These are phyloP conservation scores for Pleurozium schreberi DNA, from an alignment of 225 moss, liverwort and hornwort genomes.

Conservation along the genomic window DNA sequence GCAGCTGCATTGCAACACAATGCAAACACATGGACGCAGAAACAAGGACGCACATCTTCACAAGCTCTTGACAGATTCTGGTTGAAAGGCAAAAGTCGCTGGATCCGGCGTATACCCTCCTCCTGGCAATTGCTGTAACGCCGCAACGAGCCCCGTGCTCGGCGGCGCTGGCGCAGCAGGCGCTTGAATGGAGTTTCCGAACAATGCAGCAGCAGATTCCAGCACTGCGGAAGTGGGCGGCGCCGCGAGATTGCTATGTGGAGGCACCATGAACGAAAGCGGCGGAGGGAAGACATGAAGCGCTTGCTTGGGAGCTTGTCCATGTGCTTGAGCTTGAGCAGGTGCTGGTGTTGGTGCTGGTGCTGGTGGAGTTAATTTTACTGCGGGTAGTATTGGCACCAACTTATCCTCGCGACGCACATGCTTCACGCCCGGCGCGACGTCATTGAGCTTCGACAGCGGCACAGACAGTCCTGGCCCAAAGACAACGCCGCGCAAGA, in stretches of 20 bases:
- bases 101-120: slow-evolving; percentile 33
- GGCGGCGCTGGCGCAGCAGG: background rate
- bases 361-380: background rate
- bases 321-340: background rate
- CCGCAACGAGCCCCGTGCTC: slow-evolving; percentile 24
- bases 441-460: slow-evolving; percentile 47
- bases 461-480: slow-evolving; percentile 73
- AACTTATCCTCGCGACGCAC: slow-evolving; percentile 65
- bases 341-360: background rate
- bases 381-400: background rate
- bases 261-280: background rate
- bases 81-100: slow-evolving; percentile 19
- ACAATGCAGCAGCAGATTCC: slow-evolving; percentile 42
- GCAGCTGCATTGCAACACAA: background rate
- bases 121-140: slow-evolving; percentile 40
- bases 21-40: background rate
- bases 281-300: background rate
- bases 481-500: slow-evolving; percentile 82
- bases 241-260: background rate
- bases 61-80: slow-evolving; percentile 17
- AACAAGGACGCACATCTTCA: background rate
- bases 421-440: slow-evolving; percentile 67
- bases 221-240: slow-evolving; percentile 29
- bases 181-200: slow-evolving; percentile 14
- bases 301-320: background rate